Evolutionary conservation across 805 yeast genomes (phyloP).

Genomic region (Wickerhamiella lipophila): DNA sequence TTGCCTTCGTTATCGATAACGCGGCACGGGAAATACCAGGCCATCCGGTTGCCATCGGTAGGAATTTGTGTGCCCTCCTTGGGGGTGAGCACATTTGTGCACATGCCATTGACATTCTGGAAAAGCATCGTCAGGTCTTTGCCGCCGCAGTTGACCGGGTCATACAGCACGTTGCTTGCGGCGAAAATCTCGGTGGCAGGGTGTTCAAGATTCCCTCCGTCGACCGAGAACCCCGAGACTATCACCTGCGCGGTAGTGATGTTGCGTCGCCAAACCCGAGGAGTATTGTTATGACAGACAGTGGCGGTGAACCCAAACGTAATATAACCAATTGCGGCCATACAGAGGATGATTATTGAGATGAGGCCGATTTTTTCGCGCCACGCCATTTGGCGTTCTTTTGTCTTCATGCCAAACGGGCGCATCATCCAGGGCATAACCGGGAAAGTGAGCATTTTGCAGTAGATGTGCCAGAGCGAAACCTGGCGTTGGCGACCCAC

Average conservation of each 20-base stretch:
- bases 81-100: constrained; percentile 66
- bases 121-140: constrained; percentile 48
- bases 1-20: constrained; percentile 42
- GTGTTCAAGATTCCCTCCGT: constrained; percentile 53
- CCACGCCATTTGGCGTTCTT: constrained; percentile 90
- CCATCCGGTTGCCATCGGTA: constrained; percentile 41
- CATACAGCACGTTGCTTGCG: constrained; percentile 57
- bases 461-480: constrained; percentile 68
- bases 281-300: constrained; percentile 44
- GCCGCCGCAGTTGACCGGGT: constrained; percentile 73
- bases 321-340: constrained; percentile 67
- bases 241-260: constrained; percentile 50
- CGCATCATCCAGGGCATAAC: constrained; percentile 66
- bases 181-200: constrained; percentile 73
- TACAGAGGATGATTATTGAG: constrained; percentile 58
- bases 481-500: constrained; percentile 20
- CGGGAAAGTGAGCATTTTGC: constrained; percentile 77
- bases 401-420: constrained; percentile 63
- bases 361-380: constrained; percentile 85
- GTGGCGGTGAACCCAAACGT: constrained; percentile 84
- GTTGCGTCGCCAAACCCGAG: constrained; percentile 48
- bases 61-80: constrained; percentile 62
- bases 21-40: constrained; percentile 96
- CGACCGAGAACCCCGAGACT: constrained; percentile 72
- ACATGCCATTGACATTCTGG: constrained; percentile 88